Conservation (phyloP, 257 asterid species). For the Solanum arcanum region DNA sequence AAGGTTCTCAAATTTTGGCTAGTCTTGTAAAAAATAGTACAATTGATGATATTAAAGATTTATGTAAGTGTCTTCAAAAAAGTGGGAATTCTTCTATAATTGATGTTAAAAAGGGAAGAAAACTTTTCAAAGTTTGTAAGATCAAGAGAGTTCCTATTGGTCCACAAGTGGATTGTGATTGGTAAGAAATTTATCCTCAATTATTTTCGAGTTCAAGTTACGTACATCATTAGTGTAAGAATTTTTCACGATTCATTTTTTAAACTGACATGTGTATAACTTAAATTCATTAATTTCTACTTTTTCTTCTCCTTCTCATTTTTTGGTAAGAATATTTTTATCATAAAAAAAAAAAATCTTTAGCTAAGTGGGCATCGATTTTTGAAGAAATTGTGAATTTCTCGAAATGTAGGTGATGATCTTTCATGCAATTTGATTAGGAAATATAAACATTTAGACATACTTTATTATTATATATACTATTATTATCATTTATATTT, state of each 20-base stretch:
- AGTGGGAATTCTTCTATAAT: background rate
- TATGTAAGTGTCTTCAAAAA: conserved; percentile 18
- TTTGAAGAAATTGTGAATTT: background rate
- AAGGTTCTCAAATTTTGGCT: conserved; percentile 10
- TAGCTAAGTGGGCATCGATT: background rate
- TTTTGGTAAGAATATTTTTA: background rate
- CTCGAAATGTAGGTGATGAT: background rate
- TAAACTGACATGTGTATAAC: background rate
- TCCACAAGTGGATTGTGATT: conserved; percentile 12
- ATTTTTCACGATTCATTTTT: background rate
- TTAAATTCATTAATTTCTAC: background rate
- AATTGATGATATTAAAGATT: background rate
- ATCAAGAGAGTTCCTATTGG: conserved; percentile 16
- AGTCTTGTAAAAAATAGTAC: background rate
- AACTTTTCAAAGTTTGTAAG: conserved; percentile 13
- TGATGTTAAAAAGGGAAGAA: background rate
- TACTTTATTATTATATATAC: too few relatives aligned
- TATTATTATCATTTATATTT: too few relatives aligned
- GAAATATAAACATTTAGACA: too few relatives aligned
- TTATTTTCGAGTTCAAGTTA: background rate
- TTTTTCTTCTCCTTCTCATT: background rate
- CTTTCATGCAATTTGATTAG: background rate
- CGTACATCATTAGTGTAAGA: background rate
- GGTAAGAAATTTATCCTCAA: background rate
- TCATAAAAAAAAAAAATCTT: background rate